Evolutionary conservation across 2,329 filamentous ascomycete species (phyloP).

Genomic region (Pseudogymnoascus pannorum): DNA sequence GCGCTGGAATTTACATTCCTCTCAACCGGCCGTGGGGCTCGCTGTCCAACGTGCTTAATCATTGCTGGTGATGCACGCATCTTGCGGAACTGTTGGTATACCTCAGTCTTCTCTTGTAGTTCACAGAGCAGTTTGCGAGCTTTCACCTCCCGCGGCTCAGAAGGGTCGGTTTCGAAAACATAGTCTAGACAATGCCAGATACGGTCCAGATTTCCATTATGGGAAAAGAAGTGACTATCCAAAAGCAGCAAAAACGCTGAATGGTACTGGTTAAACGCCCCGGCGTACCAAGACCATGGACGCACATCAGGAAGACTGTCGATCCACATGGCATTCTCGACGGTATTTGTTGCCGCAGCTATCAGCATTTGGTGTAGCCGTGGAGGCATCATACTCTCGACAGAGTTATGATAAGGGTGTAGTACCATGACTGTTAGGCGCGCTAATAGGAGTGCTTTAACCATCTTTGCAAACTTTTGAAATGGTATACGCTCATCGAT

Average conservation of each 20-base stretch:
- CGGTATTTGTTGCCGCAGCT: conserved; percentile 46
- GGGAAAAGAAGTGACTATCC: conserved; percentile 49
- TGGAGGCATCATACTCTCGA: conserved; percentile 44
- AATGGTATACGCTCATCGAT: conserved; percentile 52
- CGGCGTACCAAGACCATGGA: conserved; percentile 63
- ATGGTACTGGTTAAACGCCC: conserved; percentile 68
- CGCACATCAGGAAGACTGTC: conserved; percentile 45
- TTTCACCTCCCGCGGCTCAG: conserved; percentile 48
- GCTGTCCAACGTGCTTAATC: conserved; percentile 24
- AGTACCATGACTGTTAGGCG: conserved; percentile 60
- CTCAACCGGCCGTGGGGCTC: conserved; percentile 16
- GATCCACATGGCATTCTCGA: conserved; percentile 48
- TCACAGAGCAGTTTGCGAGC: conserved; percentile 53
- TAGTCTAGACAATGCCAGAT: conserved; percentile 69
- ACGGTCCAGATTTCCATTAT: conserved; percentile 49
- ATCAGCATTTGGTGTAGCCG: conserved; percentile 58
- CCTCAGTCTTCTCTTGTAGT: conserved; percentile 51
- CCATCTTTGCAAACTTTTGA: conserved; percentile 55
- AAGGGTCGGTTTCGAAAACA: conserved; percentile 55
- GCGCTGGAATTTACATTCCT: conserved; percentile 1
- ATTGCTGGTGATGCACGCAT: conserved; percentile 41
- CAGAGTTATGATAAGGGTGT: conserved; percentile 52
- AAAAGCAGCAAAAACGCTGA: conserved; percentile 60
- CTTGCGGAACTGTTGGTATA: conserved; percentile 53
- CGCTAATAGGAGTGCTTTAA: conserved; percentile 57